Evolutionary conservation across 2,329 filamentous ascomycete species (phyloP).

Genomic region (Alternaria longipes): DNA sequence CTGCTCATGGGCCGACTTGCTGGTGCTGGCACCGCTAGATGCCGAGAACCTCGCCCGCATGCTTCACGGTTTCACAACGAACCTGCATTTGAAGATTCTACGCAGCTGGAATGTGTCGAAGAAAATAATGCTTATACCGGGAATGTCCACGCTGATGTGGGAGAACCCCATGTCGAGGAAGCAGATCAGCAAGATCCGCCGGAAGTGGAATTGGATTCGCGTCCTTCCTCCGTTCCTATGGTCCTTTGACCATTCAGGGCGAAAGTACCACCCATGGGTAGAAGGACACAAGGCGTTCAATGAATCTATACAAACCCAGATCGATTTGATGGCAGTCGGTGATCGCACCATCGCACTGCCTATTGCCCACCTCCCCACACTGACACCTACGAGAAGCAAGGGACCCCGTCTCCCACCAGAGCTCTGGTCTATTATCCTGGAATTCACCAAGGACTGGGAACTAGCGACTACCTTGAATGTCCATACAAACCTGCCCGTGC

Average conservation of each 20-base stretch:
- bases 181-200: conserved; percentile 82
- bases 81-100: conserved; percentile 79
- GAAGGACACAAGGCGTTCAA: conserved; percentile 74
- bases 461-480: conserved; percentile 81
- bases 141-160: conserved; percentile 91
- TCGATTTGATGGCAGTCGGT: conserved; percentile 77
- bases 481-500: conserved; percentile 78
- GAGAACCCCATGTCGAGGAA: conserved; percentile 88
- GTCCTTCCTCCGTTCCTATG: conserved; percentile 84
- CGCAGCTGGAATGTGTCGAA: conserved; percentile 89
- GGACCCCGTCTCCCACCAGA: conserved; percentile 73
- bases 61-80: conserved; percentile 84
- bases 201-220: conserved; percentile 87
- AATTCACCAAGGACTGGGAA: conserved; percentile 89
- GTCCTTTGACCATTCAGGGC: conserved; percentile 71
- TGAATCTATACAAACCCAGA: conserved; percentile 78
- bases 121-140: conserved; percentile 83
- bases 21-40: conserved; percentile 85
- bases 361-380: conserved; percentile 43
- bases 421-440: conserved; percentile 88
- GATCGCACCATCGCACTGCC: conserved; percentile 66
- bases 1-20: conserved; percentile 86
- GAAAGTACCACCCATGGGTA: conserved; percentile 60
- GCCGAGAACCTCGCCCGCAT: conserved; percentile 87
- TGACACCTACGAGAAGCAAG: conserved; percentile 50